Evolutionary conservation across 495 filamentous ascomycete genomes (phyloP).

Genomic region (Neurospora africana): DNA sequence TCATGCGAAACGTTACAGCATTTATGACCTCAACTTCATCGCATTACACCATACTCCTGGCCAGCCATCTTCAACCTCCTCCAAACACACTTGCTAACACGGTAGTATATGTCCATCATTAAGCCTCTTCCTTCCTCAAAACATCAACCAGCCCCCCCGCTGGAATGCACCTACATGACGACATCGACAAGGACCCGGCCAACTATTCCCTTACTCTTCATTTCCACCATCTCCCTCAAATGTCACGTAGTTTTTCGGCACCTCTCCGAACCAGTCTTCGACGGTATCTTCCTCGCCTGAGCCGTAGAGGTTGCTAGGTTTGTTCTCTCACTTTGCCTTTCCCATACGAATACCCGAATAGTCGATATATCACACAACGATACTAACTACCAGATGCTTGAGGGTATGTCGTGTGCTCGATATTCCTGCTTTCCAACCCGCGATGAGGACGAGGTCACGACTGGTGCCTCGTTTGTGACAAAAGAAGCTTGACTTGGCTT

Average conservation of each 20-base stretch:
- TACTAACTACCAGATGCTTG: neutral
- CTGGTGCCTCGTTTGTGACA: neutral
- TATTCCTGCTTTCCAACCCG: neutral
- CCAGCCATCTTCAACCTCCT: neutral
- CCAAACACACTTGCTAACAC: neutral
- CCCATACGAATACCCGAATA: neutral
- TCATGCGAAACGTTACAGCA: neutral
- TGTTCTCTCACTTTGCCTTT: neutral
- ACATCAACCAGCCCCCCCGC: neutral
- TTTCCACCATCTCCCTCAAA: neutral
- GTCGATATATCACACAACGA: neutral
- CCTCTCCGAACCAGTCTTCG: neutral
- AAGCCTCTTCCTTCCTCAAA: neutral
- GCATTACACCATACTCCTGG: neutral
- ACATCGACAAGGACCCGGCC: neutral
- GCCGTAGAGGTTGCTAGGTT: neutral
- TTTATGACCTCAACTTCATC: neutral
- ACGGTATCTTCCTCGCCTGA: neutral
- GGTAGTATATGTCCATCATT: neutral
- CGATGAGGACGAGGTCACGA: neutral
- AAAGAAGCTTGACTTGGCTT: neutral
- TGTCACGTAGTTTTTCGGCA: neutral
- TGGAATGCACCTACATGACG: neutral
- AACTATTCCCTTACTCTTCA: neutral
- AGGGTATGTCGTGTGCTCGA: neutral